Evolutionary conservation across 2,329 filamentous ascomycete species (phyloP).

Genomic region (Arthrobotrys musiformis): DNA sequence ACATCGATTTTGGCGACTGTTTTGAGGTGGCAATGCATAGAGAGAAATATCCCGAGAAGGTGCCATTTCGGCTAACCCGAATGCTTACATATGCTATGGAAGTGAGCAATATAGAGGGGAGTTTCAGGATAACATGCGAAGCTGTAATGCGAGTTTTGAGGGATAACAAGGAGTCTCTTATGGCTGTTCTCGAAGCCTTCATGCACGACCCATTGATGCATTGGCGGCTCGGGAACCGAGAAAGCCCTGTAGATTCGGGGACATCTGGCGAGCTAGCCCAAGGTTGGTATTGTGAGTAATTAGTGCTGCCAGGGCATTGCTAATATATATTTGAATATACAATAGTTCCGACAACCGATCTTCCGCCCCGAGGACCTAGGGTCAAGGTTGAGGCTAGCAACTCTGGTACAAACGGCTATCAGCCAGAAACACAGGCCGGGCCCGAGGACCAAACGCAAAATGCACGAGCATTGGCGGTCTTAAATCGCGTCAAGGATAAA

Average conservation of each 20-base stretch:
- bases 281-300: neutral
- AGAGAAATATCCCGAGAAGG: slow-evolving; percentile 97
- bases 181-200: slow-evolving; percentile 98
- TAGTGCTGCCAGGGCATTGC: neutral
- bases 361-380: slow-evolving; percentile 1
- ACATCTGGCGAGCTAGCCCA: slow-evolving; percentile 29
- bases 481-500: slow-evolving; percentile 93
- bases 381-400: slow-evolving; percentile 28
- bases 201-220: slow-evolving; percentile 99
- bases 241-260: slow-evolving; percentile 57
- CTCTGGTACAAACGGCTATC: slow-evolving; percentile 7
- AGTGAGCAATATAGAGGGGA: slow-evolving; percentile 98
- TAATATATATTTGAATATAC: neutral
- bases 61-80: slow-evolving; percentile 95
- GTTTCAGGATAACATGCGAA: slow-evolving; percentile 97
- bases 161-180: slow-evolving; percentile 97
- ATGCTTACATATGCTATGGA: slow-evolving; percentile 99
- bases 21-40: slow-evolving; percentile 99
- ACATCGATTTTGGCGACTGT: slow-evolving; percentile 99
- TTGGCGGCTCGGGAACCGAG: slow-evolving; percentile 75
- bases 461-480: slow-evolving; percentile 87
- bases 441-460: slow-evolving; percentile 68
- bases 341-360: slow-evolving; percentile 8
- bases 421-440: slow-evolving; percentile 21
- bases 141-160: slow-evolving; percentile 97